Conservation (phyloP, 2,329 filamentous ascomycete genomes). For the Trichoderma simmonsii region DNA sequence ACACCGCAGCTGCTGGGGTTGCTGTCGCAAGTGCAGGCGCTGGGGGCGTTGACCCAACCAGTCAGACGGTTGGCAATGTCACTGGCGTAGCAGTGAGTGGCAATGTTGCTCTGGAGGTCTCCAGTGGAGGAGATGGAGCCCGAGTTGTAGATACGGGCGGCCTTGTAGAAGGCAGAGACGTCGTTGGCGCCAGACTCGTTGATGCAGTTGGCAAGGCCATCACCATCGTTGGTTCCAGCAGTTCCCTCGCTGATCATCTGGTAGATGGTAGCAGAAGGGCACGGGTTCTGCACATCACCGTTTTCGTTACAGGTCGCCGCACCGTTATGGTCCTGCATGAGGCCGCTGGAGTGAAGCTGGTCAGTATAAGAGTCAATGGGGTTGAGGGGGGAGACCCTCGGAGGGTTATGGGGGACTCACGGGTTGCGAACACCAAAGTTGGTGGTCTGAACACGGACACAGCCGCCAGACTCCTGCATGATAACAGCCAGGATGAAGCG, state of each 20-base stretch:
- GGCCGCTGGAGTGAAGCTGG: conserved; percentile 25
- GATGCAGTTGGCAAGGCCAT: conserved; percentile 35
- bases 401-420: too few species aligned
- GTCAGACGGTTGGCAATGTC: conserved; percentile 25
- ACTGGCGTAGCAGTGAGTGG: conserved; percentile 24
- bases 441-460: conserved; percentile 41
- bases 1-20: conserved; percentile 12
- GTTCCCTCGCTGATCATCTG: conserved; percentile 42
- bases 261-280: conserved; percentile 27
- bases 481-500: conserved; percentile 44
- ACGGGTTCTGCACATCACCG: conserved; percentile 26
- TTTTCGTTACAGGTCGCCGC: conserved; percentile 35
- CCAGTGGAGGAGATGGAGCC: conserved; percentile 24
- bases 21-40: conserved; percentile 24
- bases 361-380: too few species aligned
- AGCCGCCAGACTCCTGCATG: conserved; percentile 45
- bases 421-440: conserved; percentile 43
- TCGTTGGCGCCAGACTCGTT: conserved; percentile 12
- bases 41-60: conserved; percentile 24
- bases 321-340: conserved; percentile 40
- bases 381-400: too few species aligned
- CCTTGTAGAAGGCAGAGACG: conserved; percentile 22
- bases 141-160: conserved; percentile 25
- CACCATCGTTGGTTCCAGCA: conserved; percentile 39
- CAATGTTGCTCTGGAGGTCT: conserved; percentile 21